Base-by-base conservation (phyloP, 2,329 filamentous ascomycete genomes). In the Fusarium lyarnte region DNA sequence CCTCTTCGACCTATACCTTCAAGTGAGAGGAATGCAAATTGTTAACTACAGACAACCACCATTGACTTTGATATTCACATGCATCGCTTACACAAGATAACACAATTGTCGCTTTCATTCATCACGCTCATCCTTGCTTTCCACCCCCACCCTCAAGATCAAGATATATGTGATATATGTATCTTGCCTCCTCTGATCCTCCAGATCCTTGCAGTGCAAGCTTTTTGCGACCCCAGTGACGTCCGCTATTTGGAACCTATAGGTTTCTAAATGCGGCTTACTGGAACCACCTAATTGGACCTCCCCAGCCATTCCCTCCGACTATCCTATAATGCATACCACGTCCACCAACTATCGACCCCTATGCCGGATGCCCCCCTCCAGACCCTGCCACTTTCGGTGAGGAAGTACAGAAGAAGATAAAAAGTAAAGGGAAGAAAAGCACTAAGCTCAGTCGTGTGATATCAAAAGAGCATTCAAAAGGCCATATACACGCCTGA, bases 41-140 rank as follows among this genome's bases (percentile, higher is more conserved):
- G 5, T 23, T 11, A 27, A 42, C 3, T 16, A 27, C 17, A 21
- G 7, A 27, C 41, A 19, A 36, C 6, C n/a, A 27, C 14, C 23
- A 23, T 62, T n/a, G 12, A 35, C 6, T 13, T 41, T 46, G 33
- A 47, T 43, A 42, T 27, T 27, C 45, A 23, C 41, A 23, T 58
- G 39, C 31, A 58, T 36, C 39, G 39, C 53, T 36, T 49, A 14
- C 23, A 21, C 46, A 51, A 31, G 54, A 62, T 47, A 69, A 69
- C 57, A 59, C 59, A 74, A 75, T 54, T 69, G 59, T 69, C 66
- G 65, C 68, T 77, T 69, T 73, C 65, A 76, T 76, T 76, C 75
- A 72, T 77, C 68, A 73, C 62, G 73, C 73, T 66, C 60, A 70
- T 70, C 59, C 61, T 52, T 63, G 52, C 39, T 47, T 53, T 64